Percentiles rank a stretch among this genome's conserved stretches.
Evolutionary conservation across 495 filamentous ascomycete species (phyloP).

Genomic region (Halenospora varia): DNA sequence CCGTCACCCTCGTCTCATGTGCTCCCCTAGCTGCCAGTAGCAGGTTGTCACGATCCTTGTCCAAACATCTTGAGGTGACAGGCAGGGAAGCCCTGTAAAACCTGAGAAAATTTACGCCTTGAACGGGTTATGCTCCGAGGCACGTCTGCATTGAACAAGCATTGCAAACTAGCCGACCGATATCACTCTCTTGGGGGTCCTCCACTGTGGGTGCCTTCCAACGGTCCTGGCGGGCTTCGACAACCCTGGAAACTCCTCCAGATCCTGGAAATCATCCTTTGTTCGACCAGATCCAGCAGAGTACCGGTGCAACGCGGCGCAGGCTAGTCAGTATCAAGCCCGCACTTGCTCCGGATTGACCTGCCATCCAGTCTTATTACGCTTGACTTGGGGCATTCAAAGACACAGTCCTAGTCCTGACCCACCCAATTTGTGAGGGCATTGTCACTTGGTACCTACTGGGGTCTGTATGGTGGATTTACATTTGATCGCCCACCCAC

Average conservation of each 20-base stretch:
- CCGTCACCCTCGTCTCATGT: slow-evolving; percentile 27
- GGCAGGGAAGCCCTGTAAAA: slow-evolving; percentile 16
- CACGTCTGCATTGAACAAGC: slow-evolving; percentile 23
- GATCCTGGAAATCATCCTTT: slow-evolving; percentile 19
- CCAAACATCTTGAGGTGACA: slow-evolving; percentile 24
- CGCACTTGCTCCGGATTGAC: slow-evolving; percentile 13
- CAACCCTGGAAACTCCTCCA: slow-evolving; percentile 14
- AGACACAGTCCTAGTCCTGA: slow-evolving; percentile 21
- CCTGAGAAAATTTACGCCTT: slow-evolving; percentile 15
- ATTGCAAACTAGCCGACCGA: slow-evolving; percentile 19
- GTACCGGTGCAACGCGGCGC: slow-evolving; percentile 13
- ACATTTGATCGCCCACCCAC: slow-evolving; percentile 22
- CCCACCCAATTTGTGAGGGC: slow-evolving; percentile 29
- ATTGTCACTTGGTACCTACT: slow-evolving; percentile 16
- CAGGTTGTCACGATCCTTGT: slow-evolving; percentile 22
- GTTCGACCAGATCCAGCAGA: slow-evolving; percentile 16
- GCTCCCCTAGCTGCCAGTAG: slow-evolving; percentile 10
- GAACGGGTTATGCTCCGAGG: slow-evolving; percentile 25
- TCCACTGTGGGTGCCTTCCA: slow-evolving; percentile 22
- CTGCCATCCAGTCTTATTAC: slow-evolving; percentile 11
- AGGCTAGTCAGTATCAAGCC: slow-evolving; percentile 12
- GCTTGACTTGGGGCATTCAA: slow-evolving; percentile 25
- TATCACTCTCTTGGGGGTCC: slow-evolving; percentile 19
- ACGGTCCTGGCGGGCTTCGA: slow-evolving; percentile 23
- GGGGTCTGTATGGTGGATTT: slow-evolving; percentile 24